These are phyloP conservation scores for Fraxinus angustifolia DNA, from an alignment of 305 asterid species.

Conservation along the genomic window DNA sequence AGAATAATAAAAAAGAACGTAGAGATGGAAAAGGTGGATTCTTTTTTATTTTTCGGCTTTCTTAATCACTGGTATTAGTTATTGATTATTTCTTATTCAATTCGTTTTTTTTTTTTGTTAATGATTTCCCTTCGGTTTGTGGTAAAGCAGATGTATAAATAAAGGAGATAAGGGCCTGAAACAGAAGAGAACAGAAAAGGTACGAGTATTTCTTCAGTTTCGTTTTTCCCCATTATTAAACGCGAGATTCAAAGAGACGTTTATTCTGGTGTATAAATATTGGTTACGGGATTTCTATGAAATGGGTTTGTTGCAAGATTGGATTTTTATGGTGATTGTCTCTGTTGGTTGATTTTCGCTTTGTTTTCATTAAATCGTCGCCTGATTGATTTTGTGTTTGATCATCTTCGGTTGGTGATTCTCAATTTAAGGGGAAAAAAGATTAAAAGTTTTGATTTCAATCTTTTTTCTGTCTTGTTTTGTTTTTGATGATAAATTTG, in stretches of 20 bases:
- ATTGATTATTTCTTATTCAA: conserved; percentile 14
- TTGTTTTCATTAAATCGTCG: neutral
- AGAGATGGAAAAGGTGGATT: conserved; percentile 21
- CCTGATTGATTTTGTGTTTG: conserved; percentile 17
- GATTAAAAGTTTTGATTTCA: conserved; percentile 10
- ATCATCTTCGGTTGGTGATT: conserved; percentile 8
- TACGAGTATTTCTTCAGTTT: conserved; percentile 25
- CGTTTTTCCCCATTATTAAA: conserved; percentile 17
- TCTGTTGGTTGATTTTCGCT: conserved; percentile 12
- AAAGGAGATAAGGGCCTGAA: conserved; percentile 13
- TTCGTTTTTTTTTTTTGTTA: neutral
- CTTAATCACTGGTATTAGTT: conserved; percentile 17
- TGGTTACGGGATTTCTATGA: conserved; percentile 8
- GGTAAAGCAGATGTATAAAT: conserved; percentile 28
- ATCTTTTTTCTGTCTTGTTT: neutral
- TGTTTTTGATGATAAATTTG: neutral
- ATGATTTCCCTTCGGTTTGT: conserved; percentile 33
- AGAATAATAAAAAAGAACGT: conserved; percentile 8
- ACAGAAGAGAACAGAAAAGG: conserved; percentile 21
- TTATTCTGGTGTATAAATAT: neutral
- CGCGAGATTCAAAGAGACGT: conserved; percentile 17
- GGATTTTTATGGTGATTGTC: conserved; percentile 1
- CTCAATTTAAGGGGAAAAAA: neutral
- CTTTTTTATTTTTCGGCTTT: neutral
- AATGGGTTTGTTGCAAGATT: conserved; percentile 10